Evolutionary conservation across 2,329 filamentous ascomycete genomes (phyloP).

Genomic region (Ophiostoma fasciatum): DNA sequence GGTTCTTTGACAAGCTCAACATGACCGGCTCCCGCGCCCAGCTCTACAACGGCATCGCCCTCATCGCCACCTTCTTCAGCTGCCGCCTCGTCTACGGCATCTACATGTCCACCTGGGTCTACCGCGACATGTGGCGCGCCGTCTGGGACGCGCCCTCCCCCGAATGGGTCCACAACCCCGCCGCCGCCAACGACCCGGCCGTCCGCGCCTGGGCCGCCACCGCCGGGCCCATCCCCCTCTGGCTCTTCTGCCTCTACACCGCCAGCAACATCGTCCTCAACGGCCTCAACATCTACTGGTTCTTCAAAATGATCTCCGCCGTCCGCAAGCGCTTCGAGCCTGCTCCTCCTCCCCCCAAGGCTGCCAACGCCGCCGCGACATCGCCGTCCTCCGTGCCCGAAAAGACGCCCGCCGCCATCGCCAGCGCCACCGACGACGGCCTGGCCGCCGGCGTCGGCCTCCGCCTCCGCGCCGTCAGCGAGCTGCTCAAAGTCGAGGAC

Average conservation of each 20-base stretch:
- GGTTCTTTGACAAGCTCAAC: slow-evolving; percentile 79
- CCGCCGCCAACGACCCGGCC: slow-evolving; percentile 16
- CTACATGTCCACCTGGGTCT: slow-evolving; percentile 54
- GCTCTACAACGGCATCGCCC: slow-evolving; percentile 60
- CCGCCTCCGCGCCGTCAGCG: slow-evolving; percentile 11
- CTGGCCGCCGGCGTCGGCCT: slow-evolving; percentile 9
- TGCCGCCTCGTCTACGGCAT: slow-evolving; percentile 68
- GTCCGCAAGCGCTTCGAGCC: slow-evolving; percentile 61
- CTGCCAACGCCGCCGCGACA: slow-evolving; percentile 9
- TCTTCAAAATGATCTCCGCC: slow-evolving; percentile 71
- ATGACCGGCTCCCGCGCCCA: slow-evolving; percentile 63
- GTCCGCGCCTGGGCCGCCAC: slow-evolving; percentile 36
- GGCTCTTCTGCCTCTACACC: slow-evolving; percentile 55
- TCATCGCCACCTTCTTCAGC: slow-evolving; percentile 60
- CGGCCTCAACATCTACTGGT: slow-evolving; percentile 71
- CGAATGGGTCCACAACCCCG: slow-evolving; percentile 11
- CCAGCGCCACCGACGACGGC: slow-evolving; percentile 3
- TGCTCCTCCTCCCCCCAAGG: slow-evolving; percentile 17
- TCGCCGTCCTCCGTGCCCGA: slow-evolving; percentile 10
- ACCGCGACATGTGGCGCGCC: slow-evolving; percentile 51
- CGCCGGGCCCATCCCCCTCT: slow-evolving; percentile 44
- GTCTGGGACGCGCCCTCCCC: slow-evolving; percentile 28
- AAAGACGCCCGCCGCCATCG: neutral
- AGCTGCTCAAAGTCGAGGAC: slow-evolving; percentile 10
- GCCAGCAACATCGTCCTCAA: slow-evolving; percentile 59